These are phyloP conservation scores for Casuarina equisetifolia DNA, from an alignment of 306 rosid species.

Conservation along the genomic window DNA sequence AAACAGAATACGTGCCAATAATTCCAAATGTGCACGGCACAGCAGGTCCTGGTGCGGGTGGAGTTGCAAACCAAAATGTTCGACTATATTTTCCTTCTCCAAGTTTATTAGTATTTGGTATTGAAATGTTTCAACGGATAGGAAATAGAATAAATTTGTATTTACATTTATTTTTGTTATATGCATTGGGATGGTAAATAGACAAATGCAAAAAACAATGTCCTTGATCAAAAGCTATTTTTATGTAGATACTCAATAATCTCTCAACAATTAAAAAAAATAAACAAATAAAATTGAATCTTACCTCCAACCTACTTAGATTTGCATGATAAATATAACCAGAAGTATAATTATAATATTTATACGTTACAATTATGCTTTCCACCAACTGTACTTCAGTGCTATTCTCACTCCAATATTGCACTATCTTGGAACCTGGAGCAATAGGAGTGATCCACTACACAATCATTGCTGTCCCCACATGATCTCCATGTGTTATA, in stretches of 20 bases:
- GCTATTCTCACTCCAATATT: slow-evolving; percentile 66
- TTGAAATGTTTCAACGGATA: slow-evolving; percentile 26
- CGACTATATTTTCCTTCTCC: slow-evolving; percentile 41
- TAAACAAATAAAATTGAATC: not conserved
- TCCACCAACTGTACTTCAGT: slow-evolving; percentile 29
- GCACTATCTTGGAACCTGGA: slow-evolving; percentile 60
- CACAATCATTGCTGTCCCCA: slow-evolving; percentile 71
- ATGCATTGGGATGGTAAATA: too few species aligned
- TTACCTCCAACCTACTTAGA: slow-evolving; percentile 56
- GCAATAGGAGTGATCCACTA: slow-evolving; percentile 75
- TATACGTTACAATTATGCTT: slow-evolving; percentile 52
- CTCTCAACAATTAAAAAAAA: not conserved
- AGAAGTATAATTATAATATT: slow-evolving; percentile 70
- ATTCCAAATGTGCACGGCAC: slow-evolving; percentile 53
- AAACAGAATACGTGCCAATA: slow-evolving; percentile 28
- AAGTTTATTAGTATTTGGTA: slow-evolving; percentile 44
- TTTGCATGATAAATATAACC: slow-evolving; percentile 83
- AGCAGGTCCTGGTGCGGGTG: slow-evolving; percentile 51
- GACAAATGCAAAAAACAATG: too few species aligned
- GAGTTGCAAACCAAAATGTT: slow-evolving; percentile 47
- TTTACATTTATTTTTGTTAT: not conserved
- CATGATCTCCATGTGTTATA: slow-evolving; percentile 82
- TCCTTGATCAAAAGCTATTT: too few species aligned
- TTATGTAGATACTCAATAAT: too few species aligned
- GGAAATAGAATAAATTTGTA: not conserved